Evolutionary conservation across 225 moss, liverwort and hornwort genomes (phyloP).

Genomic region (Pseudoscleropodium purum): DNA sequence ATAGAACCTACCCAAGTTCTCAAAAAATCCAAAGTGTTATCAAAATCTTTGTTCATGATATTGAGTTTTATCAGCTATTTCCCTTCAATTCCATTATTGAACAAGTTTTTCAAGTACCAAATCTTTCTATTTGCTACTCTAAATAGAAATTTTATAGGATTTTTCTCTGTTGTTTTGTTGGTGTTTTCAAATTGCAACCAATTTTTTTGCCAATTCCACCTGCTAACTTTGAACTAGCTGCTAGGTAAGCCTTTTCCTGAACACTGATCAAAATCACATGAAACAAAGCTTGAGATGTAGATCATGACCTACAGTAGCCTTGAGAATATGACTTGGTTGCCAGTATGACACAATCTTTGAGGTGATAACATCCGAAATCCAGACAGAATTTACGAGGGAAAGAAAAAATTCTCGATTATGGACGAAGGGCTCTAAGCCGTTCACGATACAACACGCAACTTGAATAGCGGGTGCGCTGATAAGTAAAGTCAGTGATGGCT

Average conservation of each 20-base stretch:
- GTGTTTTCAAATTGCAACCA: neutral
- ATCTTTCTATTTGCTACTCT: neutral
- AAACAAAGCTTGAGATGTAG: neutral
- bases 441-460: slow-evolving; percentile 21
- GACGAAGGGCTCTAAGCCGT: slow-evolving; percentile 1
- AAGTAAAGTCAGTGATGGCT: neutral
- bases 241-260: fast-evolving
- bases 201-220: neutral
- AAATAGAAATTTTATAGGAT: neutral
- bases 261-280: neutral
- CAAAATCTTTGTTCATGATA: neutral
- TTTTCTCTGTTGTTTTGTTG: fast-evolving
- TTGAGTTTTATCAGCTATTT: neutral
- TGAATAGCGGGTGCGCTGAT: slow-evolving; percentile 4
- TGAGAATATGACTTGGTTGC: neutral
- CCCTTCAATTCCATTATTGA: neutral
- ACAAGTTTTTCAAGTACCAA: fast-evolving
- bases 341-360: neutral
- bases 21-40: neutral
- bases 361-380: neutral
- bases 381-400: neutral
- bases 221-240: neutral
- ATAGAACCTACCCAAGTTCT: fast-evolving
- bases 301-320: neutral
- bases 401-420: slow-evolving; percentile 5